These are phyloP conservation scores for Nemania serpens DNA, from an alignment of 2,329 filamentous ascomycete genomes.

Conservation along the genomic window DNA sequence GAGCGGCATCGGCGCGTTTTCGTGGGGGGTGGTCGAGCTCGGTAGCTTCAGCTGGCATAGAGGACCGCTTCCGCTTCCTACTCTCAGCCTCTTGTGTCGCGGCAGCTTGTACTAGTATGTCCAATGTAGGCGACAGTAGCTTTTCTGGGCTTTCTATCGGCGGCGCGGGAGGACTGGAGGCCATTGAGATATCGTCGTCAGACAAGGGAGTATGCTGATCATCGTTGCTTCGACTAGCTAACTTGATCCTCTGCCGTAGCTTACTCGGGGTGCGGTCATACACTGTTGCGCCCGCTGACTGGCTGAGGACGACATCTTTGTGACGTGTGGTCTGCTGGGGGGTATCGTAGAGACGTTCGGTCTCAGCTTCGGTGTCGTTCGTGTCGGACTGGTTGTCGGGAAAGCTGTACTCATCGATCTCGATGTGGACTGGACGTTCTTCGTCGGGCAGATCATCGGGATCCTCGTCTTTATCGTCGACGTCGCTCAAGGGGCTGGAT, in stretches of 20 bases:
- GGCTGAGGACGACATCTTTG: slow-evolving; percentile 63
- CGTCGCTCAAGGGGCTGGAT: slow-evolving; percentile 91
- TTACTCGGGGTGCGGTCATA: slow-evolving; percentile 78
- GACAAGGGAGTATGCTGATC: slow-evolving; percentile 46
- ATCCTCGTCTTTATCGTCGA: slow-evolving; percentile 77
- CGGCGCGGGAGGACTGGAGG: slow-evolving; percentile 41
- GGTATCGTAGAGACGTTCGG: slow-evolving; percentile 89
- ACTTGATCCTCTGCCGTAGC: slow-evolving; percentile 55
- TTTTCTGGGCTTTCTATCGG: slow-evolving; percentile 32
- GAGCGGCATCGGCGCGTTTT: slow-evolving; percentile 37
- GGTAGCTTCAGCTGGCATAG: slow-evolving; percentile 32
- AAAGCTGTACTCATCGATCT: slow-evolving; percentile 42
- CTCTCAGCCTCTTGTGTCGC: slow-evolving; percentile 40
- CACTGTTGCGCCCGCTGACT: slow-evolving; percentile 56
- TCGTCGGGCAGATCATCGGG: slow-evolving; percentile 63
- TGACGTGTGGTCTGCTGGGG: slow-evolving; percentile 67
- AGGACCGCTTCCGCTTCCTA: slow-evolving; percentile 44
- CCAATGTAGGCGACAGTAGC: slow-evolving; percentile 39
- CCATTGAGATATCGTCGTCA: slow-evolving; percentile 40
- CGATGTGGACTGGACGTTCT: slow-evolving; percentile 37
- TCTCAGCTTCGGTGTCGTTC: slow-evolving; percentile 85
- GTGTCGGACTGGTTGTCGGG: slow-evolving; percentile 63
- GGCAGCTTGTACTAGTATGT: slow-evolving; percentile 40
- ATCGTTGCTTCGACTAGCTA: slow-evolving; percentile 41
- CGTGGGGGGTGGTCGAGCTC: slow-evolving; percentile 31